Conservation (phyloP, 2,329 filamentous ascomycete species). For the Endoconidiophora laricicola region DNA sequence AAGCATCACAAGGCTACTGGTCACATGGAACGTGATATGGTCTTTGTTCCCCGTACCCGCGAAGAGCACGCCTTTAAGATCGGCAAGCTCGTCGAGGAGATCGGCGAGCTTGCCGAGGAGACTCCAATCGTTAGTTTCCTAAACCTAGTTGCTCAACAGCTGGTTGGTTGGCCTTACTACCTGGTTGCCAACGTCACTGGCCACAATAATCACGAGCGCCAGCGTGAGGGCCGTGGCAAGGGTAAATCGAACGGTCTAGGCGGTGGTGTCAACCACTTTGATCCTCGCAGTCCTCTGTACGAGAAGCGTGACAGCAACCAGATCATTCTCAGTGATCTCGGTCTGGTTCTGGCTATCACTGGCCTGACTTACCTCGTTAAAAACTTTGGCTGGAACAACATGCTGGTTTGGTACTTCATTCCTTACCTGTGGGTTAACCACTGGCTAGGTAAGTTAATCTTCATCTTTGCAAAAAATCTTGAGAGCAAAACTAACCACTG, state of each 20-base stretch:
- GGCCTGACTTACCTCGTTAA: slow-evolving; percentile 53
- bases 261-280: slow-evolving; percentile 86
- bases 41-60: slow-evolving; percentile 88
- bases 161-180: slow-evolving; percentile 88
- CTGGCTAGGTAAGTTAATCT: slow-evolving; percentile 67
- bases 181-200: slow-evolving; percentile 84
- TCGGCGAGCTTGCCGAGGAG: slow-evolving; percentile 84
- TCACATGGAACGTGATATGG: slow-evolving; percentile 96
- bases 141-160: slow-evolving; percentile 67
- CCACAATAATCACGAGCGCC: slow-evolving; percentile 84
- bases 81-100: slow-evolving; percentile 60
- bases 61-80: slow-evolving; percentile 62
- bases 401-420: slow-evolving; percentile 85
- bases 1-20: slow-evolving; percentile 99
- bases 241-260: slow-evolving; percentile 76
- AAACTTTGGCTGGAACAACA: slow-evolving; percentile 69
- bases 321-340: slow-evolving; percentile 75
- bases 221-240: slow-evolving; percentile 81
- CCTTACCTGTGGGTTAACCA: slow-evolving; percentile 98
- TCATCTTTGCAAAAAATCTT: not conserved
- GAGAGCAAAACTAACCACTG: not conserved
- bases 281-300: slow-evolving; percentile 73
- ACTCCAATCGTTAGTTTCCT: slow-evolving; percentile 68
- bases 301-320: slow-evolving; percentile 80
- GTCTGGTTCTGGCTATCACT: slow-evolving; percentile 46